Evolutionary conservation across 345 rosid species (phyloP), one percentile per base, ranked within the genome.

Genomic region (Gossypium longicalyx): DNA sequence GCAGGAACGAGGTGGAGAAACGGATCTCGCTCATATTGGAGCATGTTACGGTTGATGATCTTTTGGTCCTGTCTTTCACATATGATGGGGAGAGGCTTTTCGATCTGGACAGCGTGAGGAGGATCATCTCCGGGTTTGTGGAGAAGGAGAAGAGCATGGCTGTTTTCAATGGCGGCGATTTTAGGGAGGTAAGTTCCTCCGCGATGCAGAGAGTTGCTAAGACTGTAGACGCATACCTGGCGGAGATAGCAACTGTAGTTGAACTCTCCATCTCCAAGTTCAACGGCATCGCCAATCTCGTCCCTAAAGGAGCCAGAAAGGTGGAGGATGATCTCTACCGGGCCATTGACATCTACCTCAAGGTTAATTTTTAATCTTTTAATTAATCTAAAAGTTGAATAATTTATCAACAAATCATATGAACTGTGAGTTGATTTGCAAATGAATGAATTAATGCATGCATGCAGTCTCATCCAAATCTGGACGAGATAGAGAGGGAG

Each of bases 401-500:
- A 34, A 34, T 5, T 34, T 34, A 34, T 34, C 41, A 34, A 34
- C 41, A 34, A 34, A 5, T 29, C 38, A 29, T 5, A 34, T 34
- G 7, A 34, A 34, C 5, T 34, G 41, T 7, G 9, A 7, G 3
- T 8, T 53, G n/a, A 8, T 7, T n/a, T 34, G 43, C 19, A 27
- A 43, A 52, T 34, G 15, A 25, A 49, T 5, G 9, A 69, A 68
- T 25, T 27, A 7, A 44, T 73, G n/a, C 38, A 44, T 73, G 11
- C 38, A 19, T 69, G 20, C 80, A 90, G 94, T 75, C 83, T 23
- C 99, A 95, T 80, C 91, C 94, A 11, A 87, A 86, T 80, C 89
- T 95, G 1, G 99, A 95, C 22, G 99, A 95, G 86, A 91, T 95
- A 0, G 98, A 88, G 64, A 75, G 97, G 51, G 99, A 95, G 82